These are phyloP conservation scores for Alloascoidea hylecoeti DNA, from an alignment of 805 yeast genomes.

Conservation along the genomic window DNA sequence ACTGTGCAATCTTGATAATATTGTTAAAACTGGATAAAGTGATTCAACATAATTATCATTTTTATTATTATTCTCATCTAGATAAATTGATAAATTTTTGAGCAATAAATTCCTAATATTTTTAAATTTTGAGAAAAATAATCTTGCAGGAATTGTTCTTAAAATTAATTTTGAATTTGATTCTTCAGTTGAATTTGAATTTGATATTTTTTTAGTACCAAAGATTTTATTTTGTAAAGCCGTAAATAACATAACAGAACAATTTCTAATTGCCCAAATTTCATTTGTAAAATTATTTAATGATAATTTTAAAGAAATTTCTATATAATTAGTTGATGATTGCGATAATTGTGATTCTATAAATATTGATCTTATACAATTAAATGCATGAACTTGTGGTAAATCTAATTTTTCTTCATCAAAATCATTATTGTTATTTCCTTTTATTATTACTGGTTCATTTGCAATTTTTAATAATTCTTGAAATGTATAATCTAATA, in stretches of 20 bases:
- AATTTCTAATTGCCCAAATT: conserved; percentile 80
- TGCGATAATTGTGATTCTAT: conserved; percentile 55
- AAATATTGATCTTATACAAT: conserved; percentile 65
- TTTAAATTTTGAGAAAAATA: conserved; percentile 56
- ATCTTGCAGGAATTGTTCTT: conserved; percentile 33
- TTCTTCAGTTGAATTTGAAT: conserved; percentile 10
- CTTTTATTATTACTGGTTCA: conserved; percentile 28
- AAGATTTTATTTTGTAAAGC: conserved; percentile 71
- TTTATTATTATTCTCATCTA: conserved; percentile 6
- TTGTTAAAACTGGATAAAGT: conserved; percentile 62
- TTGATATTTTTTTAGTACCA: conserved; percentile 34
- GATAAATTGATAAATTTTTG: conserved; percentile 11
- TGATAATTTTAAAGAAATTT: conserved; percentile 44
- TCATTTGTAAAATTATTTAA: conserved; percentile 47
- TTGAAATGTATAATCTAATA: conserved; percentile 45
- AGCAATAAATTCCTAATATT: conserved; percentile 36
- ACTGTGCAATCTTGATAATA: conserved; percentile 55
- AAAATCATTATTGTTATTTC: too few relatives aligned
- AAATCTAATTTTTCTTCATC: conserved; percentile 48
- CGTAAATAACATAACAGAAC: conserved; percentile 87
- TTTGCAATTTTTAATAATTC: conserved; percentile 7
- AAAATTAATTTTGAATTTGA: conserved; percentile 9
- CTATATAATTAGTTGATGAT: conserved; percentile 34
- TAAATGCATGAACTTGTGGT: conserved; percentile 91
- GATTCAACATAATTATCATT: conserved; percentile 31